Evolutionary conservation across 768 basidiomycete genomes (phyloP), one percentile per base, ranked within the genome.

Genomic region (Mycena indigotica): DNA sequence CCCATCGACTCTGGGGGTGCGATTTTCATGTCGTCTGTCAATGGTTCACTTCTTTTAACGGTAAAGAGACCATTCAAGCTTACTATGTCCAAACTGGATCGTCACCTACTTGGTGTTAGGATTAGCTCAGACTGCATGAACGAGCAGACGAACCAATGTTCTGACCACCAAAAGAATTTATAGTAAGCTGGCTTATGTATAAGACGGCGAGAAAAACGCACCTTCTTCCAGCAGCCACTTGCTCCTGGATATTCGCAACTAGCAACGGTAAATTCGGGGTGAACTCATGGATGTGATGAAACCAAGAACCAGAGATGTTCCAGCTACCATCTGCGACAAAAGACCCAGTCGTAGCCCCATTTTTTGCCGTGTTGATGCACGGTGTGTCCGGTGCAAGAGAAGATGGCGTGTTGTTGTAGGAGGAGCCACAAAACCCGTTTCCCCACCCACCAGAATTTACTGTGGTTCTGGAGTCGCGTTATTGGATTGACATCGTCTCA

Each of bases 81-180:
- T 5, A 50, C 67, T 78, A 58, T 78, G 77, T 0, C 77, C 77
- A 45, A 79, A 79, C 50, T 77, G 77, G 21, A 79, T 69, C 1
- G 76, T 79, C 15, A 75, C 74, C 17, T 73, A 59, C 2, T 74
- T 76, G 23, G 52, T 58, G 17, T 21, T 21, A 50, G n/a, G 25
- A 29, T 54, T 35, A 19, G 46, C 30, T 15, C 6, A 5, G 0
- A 15, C 30, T 16, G 19, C 26, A 39, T 50, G n/a, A n/a, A n/a
- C n/a, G n/a, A n/a, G n/a, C n/a, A n/a, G n/a, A n/a, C n/a, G n/a
- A n/a, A n/a, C n/a, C n/a, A n/a, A n/a, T n/a, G n/a, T n/a, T n/a
- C n/a, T n/a, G n/a, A n/a, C n/a, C n/a, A n/a, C n/a, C n/a, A n/a
- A n/a, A n/a, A n/a, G n/a, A n/a, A n/a, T n/a, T n/a, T n/a, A n/a